Base-by-base conservation (phyloP, 2,329 filamentous ascomycete genomes). In the Tolypocladium tundrense region DNA sequence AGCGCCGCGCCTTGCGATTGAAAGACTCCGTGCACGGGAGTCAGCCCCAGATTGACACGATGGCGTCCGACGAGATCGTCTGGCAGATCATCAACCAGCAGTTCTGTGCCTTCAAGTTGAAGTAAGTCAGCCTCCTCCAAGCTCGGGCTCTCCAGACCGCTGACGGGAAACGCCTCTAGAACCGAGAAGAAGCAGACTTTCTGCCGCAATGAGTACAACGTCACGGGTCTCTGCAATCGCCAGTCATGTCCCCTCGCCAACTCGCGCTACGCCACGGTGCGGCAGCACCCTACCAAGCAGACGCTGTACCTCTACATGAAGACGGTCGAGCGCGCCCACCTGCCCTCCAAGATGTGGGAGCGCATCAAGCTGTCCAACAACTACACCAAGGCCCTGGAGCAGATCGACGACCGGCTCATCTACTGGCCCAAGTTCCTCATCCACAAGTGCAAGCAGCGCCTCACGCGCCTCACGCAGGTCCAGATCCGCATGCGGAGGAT, bases 11-110 rank as follows among this genome's bases (percentile, higher is more conserved):
- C 14, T 51, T 35, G 48, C 48, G 31, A 51, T 43, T 53, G 53
- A 40, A 48, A 75, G 53, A 14, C 10, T 42, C 19, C 27, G 3
- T 19, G 53, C 21, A 6, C 35, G 39, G 24, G 39, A 41, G 4
- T 37, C 39, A 13, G 21, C 33, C n/a, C 7, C 27, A 13, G 37
- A n/a, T 27, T 7, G 37, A 1, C 37, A 55, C 60, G 58, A 95
- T 94, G 89, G 85, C 90, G 59, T 95, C 91, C 62, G 93, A 97
- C 79, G 93, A 97, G 75, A 95, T 97, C 64, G 88, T 97, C 63
- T 99, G 94, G 94, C 87, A 92, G 72, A 90, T 97, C 59, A 96
- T 97, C 65, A 95, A 96, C 75, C 90, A 94, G 75, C 89, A 93
- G 70, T 95, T 94, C 72, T 97, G 94, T 78, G 87, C 88, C 55